Evolutionary conservation across 2,329 filamentous ascomycete genomes (phyloP).

Genomic region (Diaporthe sp.): DNA sequence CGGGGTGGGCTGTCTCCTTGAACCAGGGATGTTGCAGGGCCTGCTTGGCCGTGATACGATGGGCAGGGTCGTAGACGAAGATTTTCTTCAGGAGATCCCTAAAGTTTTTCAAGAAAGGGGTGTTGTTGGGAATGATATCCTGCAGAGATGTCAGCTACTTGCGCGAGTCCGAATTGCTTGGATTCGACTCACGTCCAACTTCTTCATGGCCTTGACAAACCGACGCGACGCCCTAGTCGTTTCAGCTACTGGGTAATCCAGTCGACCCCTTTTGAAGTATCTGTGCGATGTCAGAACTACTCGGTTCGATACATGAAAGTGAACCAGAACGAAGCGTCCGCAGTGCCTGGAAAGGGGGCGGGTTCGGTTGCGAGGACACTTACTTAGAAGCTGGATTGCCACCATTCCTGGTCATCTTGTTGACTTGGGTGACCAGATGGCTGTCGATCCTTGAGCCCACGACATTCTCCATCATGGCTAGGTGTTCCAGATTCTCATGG

Average conservation of each 20-base stretch:
- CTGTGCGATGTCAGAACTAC: conserved; percentile 55
- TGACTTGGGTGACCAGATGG: conserved; percentile 68
- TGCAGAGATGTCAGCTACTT: conserved; percentile 48
- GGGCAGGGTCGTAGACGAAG: conserved; percentile 75
- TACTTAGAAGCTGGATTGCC: conserved; percentile 76
- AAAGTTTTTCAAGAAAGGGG: conserved; percentile 71
- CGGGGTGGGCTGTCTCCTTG: conserved; percentile 71
- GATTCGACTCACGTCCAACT: conserved; percentile 65
- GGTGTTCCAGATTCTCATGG: conserved; percentile 78
- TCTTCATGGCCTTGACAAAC: conserved; percentile 81
- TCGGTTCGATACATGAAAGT: background rate
- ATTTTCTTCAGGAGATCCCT: conserved; percentile 75
- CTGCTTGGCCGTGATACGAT: conserved; percentile 75
- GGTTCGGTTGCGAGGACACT: conserved; percentile 24
- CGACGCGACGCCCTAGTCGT: conserved; percentile 74
- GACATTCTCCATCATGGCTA: conserved; percentile 82
- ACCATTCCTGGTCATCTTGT: conserved; percentile 68
- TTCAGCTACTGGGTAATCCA: conserved; percentile 74
- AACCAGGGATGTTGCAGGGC: conserved; percentile 78
- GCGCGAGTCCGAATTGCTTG: background rate
- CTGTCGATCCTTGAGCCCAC: conserved; percentile 70
- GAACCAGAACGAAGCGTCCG: no score
- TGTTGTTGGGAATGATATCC: conserved; percentile 75
- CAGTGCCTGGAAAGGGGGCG: background rate
- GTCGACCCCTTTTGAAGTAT: conserved; percentile 74